Percentiles rank a stretch among this genome's conserved stretches.
These are phyloP conservation scores for Coemansia sp. DNA, from an alignment of 192 early-diverging fungal genomes.

Conservation along the genomic window DNA sequence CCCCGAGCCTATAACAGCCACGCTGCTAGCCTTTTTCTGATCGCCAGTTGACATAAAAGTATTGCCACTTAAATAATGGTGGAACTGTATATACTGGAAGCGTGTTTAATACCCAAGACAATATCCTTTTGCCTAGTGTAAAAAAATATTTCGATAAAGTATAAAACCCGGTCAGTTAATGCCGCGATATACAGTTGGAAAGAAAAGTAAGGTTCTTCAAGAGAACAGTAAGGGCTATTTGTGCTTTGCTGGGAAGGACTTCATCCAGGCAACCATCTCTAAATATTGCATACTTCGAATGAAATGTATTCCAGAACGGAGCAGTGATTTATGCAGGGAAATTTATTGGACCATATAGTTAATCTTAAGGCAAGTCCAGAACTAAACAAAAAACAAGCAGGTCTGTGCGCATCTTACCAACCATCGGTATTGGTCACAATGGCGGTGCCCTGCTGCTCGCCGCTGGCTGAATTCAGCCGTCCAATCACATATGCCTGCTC, in stretches of 20 bases:
- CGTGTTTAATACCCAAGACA: too few species aligned
- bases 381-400: not conserved
- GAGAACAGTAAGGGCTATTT: too few species aligned
- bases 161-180: too few species aligned
- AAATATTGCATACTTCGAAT: too few species aligned
- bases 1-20: slow-evolving; percentile 48
- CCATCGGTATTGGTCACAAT: slow-evolving; percentile 27
- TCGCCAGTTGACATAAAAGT: not conserved
- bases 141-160: too few species aligned
- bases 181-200: too few species aligned
- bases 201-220: too few species aligned
- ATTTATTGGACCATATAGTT: slow-evolving; percentile 3
- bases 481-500: slow-evolving; percentile 76
- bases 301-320: too few species aligned
- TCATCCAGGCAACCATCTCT: too few species aligned
- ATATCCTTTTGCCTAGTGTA: too few species aligned
- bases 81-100: too few species aligned
- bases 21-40: slow-evolving; percentile 7
- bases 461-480: slow-evolving; percentile 35
- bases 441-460: slow-evolving; percentile 1
- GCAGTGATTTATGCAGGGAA: not conserved
- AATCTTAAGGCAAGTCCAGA: not conserved
- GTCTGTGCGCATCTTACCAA: slow-evolving; percentile 18
- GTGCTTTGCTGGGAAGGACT: too few species aligned
- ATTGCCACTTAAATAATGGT: not conserved